Evolutionary conservation across 1,139 yeast genomes (phyloP).

Genomic region (Kodamaea derodonti): DNA sequence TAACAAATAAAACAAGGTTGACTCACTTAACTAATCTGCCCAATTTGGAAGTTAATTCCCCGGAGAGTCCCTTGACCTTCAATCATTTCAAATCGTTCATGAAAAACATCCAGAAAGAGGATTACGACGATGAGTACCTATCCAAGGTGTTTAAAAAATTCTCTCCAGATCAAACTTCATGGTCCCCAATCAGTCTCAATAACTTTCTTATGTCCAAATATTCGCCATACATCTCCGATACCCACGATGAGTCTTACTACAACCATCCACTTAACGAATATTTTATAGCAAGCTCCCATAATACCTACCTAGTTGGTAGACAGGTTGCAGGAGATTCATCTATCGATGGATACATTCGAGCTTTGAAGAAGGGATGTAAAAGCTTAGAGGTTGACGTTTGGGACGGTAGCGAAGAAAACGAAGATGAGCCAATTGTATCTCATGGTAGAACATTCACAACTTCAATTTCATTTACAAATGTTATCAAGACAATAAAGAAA

Average conservation of each 20-base stretch:
- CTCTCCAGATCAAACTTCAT: constrained; percentile 21
- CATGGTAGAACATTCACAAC: constrained; percentile 86
- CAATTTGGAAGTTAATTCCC: neutral
- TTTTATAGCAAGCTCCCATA: constrained; percentile 89
- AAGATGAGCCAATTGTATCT: constrained; percentile 64
- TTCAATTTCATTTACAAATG: constrained; percentile 65
- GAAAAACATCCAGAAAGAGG: constrained; percentile 48
- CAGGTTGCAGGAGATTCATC: constrained; percentile 93
- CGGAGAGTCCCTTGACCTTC: constrained; percentile 37
- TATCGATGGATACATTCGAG: constrained; percentile 86
- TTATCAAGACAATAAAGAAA: constrained; percentile 66
- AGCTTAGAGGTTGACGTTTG: constrained; percentile 93
- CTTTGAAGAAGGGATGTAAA: constrained; percentile 86
- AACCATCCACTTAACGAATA: constrained; percentile 78
- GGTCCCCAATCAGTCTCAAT: constrained; percentile 51
- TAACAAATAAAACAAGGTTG: neutral
- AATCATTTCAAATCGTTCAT: constrained; percentile 47
- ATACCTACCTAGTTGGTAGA: constrained; percentile 84
- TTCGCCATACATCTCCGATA: constrained; percentile 30
- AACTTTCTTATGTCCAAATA: constrained; percentile 49
- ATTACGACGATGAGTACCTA: constrained; percentile 22
- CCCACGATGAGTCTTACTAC: constrained; percentile 37
- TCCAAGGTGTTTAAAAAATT: constrained; percentile 44
- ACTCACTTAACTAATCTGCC: neutral
- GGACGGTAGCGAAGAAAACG: constrained; percentile 48